Base-by-base conservation (phyloP, 306 rosid species). In the Citrullus mucosospermus region DNA sequence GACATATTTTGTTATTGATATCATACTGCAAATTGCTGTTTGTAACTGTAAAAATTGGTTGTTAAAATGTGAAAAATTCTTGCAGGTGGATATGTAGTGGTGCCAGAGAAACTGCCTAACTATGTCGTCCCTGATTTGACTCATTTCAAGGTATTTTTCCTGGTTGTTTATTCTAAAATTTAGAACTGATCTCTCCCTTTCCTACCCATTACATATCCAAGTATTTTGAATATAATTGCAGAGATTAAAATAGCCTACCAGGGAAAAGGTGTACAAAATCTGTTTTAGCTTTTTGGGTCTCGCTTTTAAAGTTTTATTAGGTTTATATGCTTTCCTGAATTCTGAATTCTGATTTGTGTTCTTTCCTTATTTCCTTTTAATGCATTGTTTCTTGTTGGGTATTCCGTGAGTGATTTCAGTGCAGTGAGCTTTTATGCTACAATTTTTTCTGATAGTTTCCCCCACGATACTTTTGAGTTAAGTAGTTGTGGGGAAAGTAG, bases 31-130 rank as follows among this genome's bases (percentile, higher is more conserved):
- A 8, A 36, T 66, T 66, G 14, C 48, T 38, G 72, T 36, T 63
- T 13, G n/a, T 56, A 32, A 32, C 20, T 62, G 22, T 32, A 30
- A 14, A 4, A 28, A 61, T 30, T 30, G 69, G 71, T 59, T 34
- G 68, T 11, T n/a, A 67, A 67, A 68, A 10, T n/a, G 74, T 6
- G 56, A 30, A 63, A 14, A 34, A 41, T 59, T 60, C 38, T 78
- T 85, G 75, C 85, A 85, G 86, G 84, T 46, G 80, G 83, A 28
- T 85, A 85, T 28, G 88, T 85, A 25, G 80, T 82, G 74, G 80
- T 61, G 74, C 83, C 76, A 8, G 83, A 82, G 32, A 85, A 82
- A 59, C 43, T 85, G 36, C 88, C 88, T 2, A 80, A 82, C 62
- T 82, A 85, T 73, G 80, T 79, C 18, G 85, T 82, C 41, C 88